Evolutionary conservation across 805 yeast genomes (phyloP), one percentile per base, ranked within the genome.

Genomic region (Ogataea minuta): DNA sequence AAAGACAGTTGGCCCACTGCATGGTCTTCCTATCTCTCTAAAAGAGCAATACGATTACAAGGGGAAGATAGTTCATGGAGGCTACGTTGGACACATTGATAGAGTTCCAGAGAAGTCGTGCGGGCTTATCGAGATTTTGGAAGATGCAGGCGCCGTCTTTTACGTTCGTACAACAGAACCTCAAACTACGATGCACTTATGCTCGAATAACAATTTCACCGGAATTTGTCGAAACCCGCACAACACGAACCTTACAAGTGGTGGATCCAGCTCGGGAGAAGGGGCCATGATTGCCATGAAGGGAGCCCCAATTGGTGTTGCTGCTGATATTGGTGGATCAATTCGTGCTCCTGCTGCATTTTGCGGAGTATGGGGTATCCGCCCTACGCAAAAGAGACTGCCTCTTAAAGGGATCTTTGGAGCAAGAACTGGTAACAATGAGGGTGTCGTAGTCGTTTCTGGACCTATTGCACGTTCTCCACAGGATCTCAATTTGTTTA

Each of bases 381-480:
- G 72, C 45, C 71, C 77, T 32, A 67, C 79, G 11, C 61, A 66
- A 11, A 70, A 68, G 12, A 65, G 81, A 41, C 60, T 76, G 36
- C 74, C 81, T 14, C 31, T 55, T 43, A 28, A 36, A 13, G 62
- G 64, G 30, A 56, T 58, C 17, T 64, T 67, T 10, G 67, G 64
- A 49, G 47, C 59, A 45, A 50, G 70, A 32, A 35, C 67, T 36
- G 63, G 77, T 62, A 67, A 71, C 45, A 67, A 71, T 45, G 79
- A 74, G 39, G 65, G 71, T 19, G 66, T 74, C 17, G 64, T 64
- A 14, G 56, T 64, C 20, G 74, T 70, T 10, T 52, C 66, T 41
- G 74, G 77, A 4, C 74, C 75, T 3, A 57, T 75, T 60, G 67
- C 76, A 15, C 59, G 72, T 28, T 58, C 71, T 4, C 64, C 74